phyloP scores from a whole-genome alignment of 164 flowering plant species.

The Kalanchoe fedtschenkoi region DNA sequence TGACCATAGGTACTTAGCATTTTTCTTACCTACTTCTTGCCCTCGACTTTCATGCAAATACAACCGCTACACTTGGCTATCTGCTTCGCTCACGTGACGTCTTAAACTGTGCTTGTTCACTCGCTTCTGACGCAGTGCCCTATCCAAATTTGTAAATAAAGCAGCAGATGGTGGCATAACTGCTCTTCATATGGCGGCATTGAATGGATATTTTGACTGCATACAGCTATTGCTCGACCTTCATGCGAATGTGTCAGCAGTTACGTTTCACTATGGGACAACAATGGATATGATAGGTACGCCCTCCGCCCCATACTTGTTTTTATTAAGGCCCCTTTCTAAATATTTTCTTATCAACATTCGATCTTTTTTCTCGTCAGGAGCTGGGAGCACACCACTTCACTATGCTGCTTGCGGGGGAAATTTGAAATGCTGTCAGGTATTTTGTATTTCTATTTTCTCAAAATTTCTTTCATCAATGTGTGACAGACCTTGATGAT shows the following conservation, averaged over 20 bases:
- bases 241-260: constrained; percentile 68
- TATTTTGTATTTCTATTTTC: constrained; percentile 9
- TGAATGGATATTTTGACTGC: constrained; percentile 88
- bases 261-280: constrained; percentile 85
- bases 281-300: constrained; percentile 93
- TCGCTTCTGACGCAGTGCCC: constrained; percentile 59
- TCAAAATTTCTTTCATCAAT: background rate
- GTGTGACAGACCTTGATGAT: constrained; percentile 11
- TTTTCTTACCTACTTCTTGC: background rate
- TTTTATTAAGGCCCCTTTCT: background rate
- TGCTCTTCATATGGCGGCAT: constrained; percentile 92
- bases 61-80: background rate
- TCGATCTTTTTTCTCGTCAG: constrained; percentile 22
- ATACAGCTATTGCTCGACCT: constrained; percentile 83
- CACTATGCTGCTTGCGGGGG: constrained; percentile 99
- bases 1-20: constrained; percentile 35
- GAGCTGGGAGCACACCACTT: constrained; percentile 96
- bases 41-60: background rate
- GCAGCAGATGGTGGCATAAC: constrained; percentile 94
- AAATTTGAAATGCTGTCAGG: constrained; percentile 94
- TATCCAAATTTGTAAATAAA: constrained; percentile 79
- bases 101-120: too few species aligned
- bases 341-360: background rate
- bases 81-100: too few species aligned
- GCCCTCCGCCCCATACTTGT: constrained; percentile 1